Base-by-base conservation (phyloP, 192 early-diverging fungal species). In the Backusella australiensis region DNA sequence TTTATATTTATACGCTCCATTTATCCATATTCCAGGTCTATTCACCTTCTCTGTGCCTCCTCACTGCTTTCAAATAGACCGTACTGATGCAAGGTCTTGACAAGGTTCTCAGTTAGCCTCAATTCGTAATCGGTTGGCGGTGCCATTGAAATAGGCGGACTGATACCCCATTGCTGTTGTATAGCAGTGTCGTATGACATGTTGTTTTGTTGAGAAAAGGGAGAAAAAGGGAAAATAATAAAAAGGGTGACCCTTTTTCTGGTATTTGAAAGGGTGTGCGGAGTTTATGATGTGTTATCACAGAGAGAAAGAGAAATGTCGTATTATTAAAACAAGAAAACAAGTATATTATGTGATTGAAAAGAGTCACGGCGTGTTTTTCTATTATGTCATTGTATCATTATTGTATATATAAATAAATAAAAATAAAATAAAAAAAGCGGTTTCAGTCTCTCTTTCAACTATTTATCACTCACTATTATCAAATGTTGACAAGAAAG, bases 1-100 rank as follows among this genome's bases (percentile, higher is more conserved):
- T 34, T 26, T 63, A 26, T 63, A 7, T 26, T 12, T 2, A 23
- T 4, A 63, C 11, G 14, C 3, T 12, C 26, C 12, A 68, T 32
- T 67, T 29, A 49, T 53, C 6, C 17, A n/a, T 9, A 34, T 49
- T 17, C 11, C 3, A 32, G 34, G 19, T 29, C 26, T 36, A 69
- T 38, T 72, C 89, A 94, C 93, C 97, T 90, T 76, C 92, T 91
- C 42, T 87, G 87, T 69, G 93, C 90, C 72, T 96, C 96, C 41
- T 94, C 90, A 21, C 93, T 91, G 75, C 89, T 91, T 80, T 99
- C 97, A 85, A 95, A 99, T 69, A 94, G 89, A 35, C 92, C 92
- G 73, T 92, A 87, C 8, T 83, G 88, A 46, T 88, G 87, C 49
- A 99, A 86, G 2, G 93, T 89, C 59, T 89, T 82, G 0, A 94